Conservation (phyloP, 495 filamentous ascomycete species). For the Monascus purpureus region DNA sequence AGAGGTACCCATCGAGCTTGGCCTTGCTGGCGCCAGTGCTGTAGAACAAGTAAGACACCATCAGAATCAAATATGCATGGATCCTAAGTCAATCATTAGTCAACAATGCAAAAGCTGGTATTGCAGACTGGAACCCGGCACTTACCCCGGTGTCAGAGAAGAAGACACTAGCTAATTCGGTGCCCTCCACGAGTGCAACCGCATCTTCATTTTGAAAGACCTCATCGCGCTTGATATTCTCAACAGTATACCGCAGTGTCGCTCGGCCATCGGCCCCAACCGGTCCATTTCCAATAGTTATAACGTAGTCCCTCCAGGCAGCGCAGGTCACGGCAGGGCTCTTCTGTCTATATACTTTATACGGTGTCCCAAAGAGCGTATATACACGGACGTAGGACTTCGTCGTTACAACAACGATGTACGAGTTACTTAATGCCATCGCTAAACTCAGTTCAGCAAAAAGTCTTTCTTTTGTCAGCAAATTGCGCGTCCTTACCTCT, state of each 20-base stretch:
- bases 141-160: slow-evolving; percentile 77
- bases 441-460: slow-evolving; percentile 25
- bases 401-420: slow-evolving; percentile 73
- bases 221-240: slow-evolving; percentile 89
- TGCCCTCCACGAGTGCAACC: slow-evolving; percentile 63
- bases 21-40: slow-evolving; percentile 78
- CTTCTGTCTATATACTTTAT: slow-evolving; percentile 81
- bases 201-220: slow-evolving; percentile 84
- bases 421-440: slow-evolving; percentile 85
- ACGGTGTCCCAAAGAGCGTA: slow-evolving; percentile 82
- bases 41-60: slow-evolving; percentile 69
- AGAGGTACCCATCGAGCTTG: slow-evolving; percentile 87
- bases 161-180: slow-evolving; percentile 65
- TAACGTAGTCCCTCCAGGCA: slow-evolving; percentile 83
- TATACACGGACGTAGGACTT: slow-evolving; percentile 82
- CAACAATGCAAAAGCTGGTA: slow-evolving; percentile 6
- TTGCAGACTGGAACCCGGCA: slow-evolving; percentile 1
- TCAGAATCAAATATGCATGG: slow-evolving; percentile 89
- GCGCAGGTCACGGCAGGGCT: slow-evolving; percentile 85
- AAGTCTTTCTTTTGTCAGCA: slow-evolving; percentile 1
- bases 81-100: slow-evolving; percentile 43
- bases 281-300: slow-evolving; percentile 86
- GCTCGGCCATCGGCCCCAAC: slow-evolving; percentile 58
- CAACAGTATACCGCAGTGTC: slow-evolving; percentile 69
- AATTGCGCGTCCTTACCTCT: slow-evolving; percentile 24